Percentiles rank a stretch among this genome's conserved stretches.
These are phyloP conservation scores for Sporobolomyces roseus DNA, from an alignment of 768 basidiomycete species.

Conservation along the genomic window DNA sequence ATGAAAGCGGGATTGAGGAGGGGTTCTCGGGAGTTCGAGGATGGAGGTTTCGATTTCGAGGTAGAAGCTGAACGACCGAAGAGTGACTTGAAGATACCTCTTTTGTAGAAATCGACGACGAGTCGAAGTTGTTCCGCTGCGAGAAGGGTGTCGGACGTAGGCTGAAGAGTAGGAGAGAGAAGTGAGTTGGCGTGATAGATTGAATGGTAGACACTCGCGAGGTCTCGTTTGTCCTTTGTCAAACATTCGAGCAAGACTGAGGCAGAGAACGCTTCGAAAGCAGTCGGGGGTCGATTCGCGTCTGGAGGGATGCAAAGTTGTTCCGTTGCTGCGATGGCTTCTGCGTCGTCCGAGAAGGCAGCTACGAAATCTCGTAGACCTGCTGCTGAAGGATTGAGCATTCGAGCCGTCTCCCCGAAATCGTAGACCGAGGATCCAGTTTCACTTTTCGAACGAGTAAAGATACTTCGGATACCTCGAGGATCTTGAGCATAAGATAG, in stretches of 20 bases:
- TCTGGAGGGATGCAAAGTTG: constrained; percentile 52
- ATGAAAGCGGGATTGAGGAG: constrained; percentile 28
- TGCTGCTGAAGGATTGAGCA: constrained; percentile 49
- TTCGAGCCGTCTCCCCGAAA: constrained; percentile 63
- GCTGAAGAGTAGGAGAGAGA: neutral
- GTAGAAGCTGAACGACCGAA: constrained; percentile 12
- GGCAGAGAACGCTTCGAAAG: constrained; percentile 41
- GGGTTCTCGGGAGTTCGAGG: constrained; percentile 25
- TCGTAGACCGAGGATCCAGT: constrained; percentile 82
- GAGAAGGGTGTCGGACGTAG: constrained; percentile 2
- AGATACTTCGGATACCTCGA: constrained; percentile 83
- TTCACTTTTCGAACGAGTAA: constrained; percentile 79
- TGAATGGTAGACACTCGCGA: constrained; percentile 21
- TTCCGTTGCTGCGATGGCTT: constrained; percentile 58
- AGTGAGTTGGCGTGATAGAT: constrained; percentile 8
- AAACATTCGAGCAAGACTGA: constrained; percentile 67
- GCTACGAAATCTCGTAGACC: constrained; percentile 81
- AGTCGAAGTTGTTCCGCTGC: constrained; percentile 19
- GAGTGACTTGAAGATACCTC: constrained; percentile 13
- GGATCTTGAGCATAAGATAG: constrained; percentile 92
- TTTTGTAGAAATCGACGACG: constrained; percentile 31
- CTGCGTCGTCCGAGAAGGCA: constrained; percentile 67
- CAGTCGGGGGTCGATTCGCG: neutral
- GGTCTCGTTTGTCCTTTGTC: constrained; percentile 67
- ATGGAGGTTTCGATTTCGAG: neutral